Percentiles rank a stretch among this genome's conserved stretches.
phyloP scores from a whole-genome alignment of 164 flowering plant genomes.

The Kingdonia uniflora region DNA sequence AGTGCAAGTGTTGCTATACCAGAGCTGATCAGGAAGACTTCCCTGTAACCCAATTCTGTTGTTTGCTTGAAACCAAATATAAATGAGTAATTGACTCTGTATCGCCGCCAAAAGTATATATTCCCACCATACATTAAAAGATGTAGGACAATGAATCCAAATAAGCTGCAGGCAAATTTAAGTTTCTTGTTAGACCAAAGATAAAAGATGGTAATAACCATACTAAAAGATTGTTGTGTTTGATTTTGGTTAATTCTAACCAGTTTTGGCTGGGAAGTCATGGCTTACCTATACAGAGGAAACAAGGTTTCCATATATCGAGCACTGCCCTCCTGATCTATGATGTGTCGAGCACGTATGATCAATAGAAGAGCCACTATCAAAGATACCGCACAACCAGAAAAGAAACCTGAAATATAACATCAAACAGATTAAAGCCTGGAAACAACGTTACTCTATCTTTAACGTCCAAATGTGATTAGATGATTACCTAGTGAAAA shows the following conservation, averaged over 20 bases:
- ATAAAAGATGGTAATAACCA: too few species aligned
- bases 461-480: not conserved
- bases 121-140: conserved; percentile 49
- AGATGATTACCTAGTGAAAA: conserved; percentile 32
- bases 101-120: conserved; percentile 51
- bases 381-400: conserved; percentile 45
- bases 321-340: conserved; percentile 15
- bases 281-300: conserved; percentile 53
- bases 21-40: conserved; percentile 37
- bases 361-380: conserved; percentile 29
- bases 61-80: conserved; percentile 69
- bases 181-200: not conserved
- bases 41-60: conserved; percentile 45
- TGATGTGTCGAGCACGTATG: conserved; percentile 27
- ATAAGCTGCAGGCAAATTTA: conserved; percentile 33
- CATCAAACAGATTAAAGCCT: not conserved
- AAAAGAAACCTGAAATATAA: conserved; percentile 32
- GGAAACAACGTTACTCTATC: not conserved
- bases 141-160: conserved; percentile 51
- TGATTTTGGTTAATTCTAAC: too few species aligned
- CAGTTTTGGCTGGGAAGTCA: too few species aligned
- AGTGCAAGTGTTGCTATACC: conserved; percentile 36
- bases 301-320: conserved; percentile 54
- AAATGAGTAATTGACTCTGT: conserved; percentile 53
- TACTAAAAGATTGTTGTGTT: too few species aligned